Evolutionary conservation across 306 rosid genomes (phyloP).

Genomic region (Trichosanthes cucumerina): DNA sequence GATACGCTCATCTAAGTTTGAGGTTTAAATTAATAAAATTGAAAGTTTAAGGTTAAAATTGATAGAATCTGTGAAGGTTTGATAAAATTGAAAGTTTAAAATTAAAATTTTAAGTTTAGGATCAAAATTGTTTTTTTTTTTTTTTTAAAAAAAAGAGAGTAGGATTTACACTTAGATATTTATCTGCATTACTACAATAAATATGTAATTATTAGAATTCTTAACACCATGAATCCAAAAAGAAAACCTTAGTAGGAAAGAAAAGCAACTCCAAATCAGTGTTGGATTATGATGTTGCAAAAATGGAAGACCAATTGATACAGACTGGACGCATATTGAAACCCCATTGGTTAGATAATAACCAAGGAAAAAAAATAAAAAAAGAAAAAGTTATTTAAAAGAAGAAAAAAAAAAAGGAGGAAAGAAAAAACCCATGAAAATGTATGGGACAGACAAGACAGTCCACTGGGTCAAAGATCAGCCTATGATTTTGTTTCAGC

Average conservation of each 20-base stretch:
- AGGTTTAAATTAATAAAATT: too few relatives aligned
- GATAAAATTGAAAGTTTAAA: too few relatives aligned
- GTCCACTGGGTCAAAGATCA: conserved; percentile 1
- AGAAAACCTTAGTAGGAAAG: neutral
- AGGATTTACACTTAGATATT: neutral
- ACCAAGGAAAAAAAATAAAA: conserved; percentile 18
- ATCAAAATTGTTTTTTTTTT: too few relatives aligned
- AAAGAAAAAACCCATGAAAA: neutral
- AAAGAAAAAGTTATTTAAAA: neutral
- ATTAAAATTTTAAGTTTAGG: too few relatives aligned
- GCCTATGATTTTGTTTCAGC: conserved; percentile 6
- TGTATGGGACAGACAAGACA: conserved; percentile 23
- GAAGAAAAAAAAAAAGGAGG: neutral
- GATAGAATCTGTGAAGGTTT: too few relatives aligned
- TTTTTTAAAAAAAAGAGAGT: too few relatives aligned
- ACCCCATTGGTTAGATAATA: conserved; percentile 34
- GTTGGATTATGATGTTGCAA: conserved; percentile 49
- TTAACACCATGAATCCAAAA: neutral
- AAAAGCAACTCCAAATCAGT: conserved; percentile 32
- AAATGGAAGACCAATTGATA: conserved; percentile 29
- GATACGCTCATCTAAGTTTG: too few relatives aligned
- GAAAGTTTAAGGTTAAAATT: too few relatives aligned
- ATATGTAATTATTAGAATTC: neutral
- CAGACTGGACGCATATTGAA: conserved; percentile 28
- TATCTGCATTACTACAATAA: neutral